Percentiles rank a stretch among this genome's conserved stretches.
phyloP scores from a whole-genome alignment of 768 basidiomycete genomes.

The Tremella yokohamensis region DNA sequence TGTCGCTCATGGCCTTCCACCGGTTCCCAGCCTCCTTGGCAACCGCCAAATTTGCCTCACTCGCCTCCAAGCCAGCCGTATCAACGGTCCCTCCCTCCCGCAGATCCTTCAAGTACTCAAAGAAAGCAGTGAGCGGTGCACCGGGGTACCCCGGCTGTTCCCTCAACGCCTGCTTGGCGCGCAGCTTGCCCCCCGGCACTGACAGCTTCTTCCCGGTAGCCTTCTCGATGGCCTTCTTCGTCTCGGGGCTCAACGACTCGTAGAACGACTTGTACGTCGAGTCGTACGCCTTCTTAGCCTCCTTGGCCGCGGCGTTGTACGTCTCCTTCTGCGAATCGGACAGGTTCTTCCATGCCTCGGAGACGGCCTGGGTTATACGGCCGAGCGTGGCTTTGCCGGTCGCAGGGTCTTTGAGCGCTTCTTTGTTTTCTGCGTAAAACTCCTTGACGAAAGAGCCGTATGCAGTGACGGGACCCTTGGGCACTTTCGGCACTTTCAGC shows the following conservation, averaged over 20 bases:
- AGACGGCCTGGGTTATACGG: slow-evolving; percentile 12
- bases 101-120: slow-evolving; percentile 29
- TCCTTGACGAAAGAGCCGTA: slow-evolving; percentile 38
- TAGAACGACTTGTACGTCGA: slow-evolving; percentile 27
- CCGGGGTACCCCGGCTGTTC: slow-evolving; percentile 27
- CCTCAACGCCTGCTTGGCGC: slow-evolving; percentile 10
- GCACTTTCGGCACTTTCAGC: slow-evolving; percentile 21
- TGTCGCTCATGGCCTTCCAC: slow-evolving; percentile 32
- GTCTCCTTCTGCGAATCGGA: slow-evolving; percentile 12
- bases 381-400: slow-evolving; percentile 25
- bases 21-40: slow-evolving; percentile 28
- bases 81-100: slow-evolving; percentile 17
- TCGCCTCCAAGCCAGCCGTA: background rate
- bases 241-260: slow-evolving; percentile 18
- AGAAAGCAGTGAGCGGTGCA: slow-evolving; percentile 28
- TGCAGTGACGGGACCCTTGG: slow-evolving; percentile 22
- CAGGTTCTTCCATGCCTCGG: slow-evolving; percentile 24
- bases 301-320: slow-evolving; percentile 16
- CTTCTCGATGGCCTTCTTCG: slow-evolving; percentile 21
- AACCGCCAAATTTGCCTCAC: slow-evolving; percentile 6
- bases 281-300: slow-evolving; percentile 18
- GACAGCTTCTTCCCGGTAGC: slow-evolving; percentile 30
- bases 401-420: background rate
- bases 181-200: slow-evolving; percentile 29
- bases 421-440: slow-evolving; percentile 20